Percentiles rank a stretch among this genome's conserved stretches.
These are phyloP conservation scores for Coriolopsis trogii DNA, from an alignment of 1,284 basidiomycete species.

Conservation along the genomic window DNA sequence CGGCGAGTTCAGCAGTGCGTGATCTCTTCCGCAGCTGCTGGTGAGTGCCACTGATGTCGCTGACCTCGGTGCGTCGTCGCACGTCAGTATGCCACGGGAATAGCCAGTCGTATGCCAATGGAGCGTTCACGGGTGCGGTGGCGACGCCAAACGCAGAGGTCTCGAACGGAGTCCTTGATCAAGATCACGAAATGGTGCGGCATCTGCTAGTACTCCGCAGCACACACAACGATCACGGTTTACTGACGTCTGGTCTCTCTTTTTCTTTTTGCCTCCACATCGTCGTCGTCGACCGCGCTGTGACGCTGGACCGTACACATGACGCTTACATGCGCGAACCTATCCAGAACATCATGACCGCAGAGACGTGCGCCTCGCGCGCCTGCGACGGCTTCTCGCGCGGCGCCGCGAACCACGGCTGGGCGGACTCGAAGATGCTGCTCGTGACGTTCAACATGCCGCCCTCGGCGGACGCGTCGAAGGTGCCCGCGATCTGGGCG, in stretches of 20 bases:
- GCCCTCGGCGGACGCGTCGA: conserved; percentile 15
- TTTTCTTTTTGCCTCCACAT: not conserved
- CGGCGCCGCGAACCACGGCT: conserved; percentile 36
- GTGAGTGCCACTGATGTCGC: not conserved
- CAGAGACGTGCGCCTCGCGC: conserved; percentile 18
- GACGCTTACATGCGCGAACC: conserved; percentile 17
- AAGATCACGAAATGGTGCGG: conserved; percentile 20
- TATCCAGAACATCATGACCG: conserved; percentile 31
- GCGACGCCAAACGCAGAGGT: conserved; percentile 17
- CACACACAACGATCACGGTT: not conserved
- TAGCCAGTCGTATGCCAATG: conserved; percentile 26
- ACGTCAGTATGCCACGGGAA: conserved; percentile 10
- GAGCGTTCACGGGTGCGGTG: conserved; percentile 19
- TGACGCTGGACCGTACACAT: conserved; percentile 22
- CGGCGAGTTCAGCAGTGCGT: conserved; percentile 33
- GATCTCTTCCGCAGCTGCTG: not conserved
- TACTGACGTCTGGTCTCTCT: not conserved
- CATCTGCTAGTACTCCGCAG: not conserved
- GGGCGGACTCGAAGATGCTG: conserved; percentile 33
- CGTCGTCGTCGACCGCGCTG: not conserved
- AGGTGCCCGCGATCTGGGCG: conserved; percentile 35
- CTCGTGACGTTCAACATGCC: conserved; percentile 31
- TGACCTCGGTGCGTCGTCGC: not conserved
- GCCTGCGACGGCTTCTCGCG: conserved; percentile 34
- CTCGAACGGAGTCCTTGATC: conserved; percentile 17